phyloP scores from a whole-genome alignment of 371 early-diverging fungal species.

The Apophysomyces variabilis region DNA sequence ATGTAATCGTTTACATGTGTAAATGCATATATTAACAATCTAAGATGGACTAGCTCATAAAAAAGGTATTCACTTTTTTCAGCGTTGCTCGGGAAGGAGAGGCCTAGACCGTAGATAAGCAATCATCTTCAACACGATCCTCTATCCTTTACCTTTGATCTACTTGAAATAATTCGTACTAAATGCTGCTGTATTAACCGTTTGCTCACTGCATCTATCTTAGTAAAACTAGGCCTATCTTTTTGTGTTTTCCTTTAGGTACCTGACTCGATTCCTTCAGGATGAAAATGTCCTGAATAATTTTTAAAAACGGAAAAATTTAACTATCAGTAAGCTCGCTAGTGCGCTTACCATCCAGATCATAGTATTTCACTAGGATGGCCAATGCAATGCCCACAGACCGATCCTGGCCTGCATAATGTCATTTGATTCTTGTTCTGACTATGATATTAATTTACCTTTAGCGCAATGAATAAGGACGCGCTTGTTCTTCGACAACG shows the following conservation, averaged over 20 bases:
- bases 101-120: conserved; percentile 15
- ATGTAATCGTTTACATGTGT: background rate
- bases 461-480: conserved; percentile 63
- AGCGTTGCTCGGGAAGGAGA: conserved; percentile 32
- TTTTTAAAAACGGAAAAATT: background rate
- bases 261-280: conserved; percentile 24
- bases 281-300: conserved; percentile 9
- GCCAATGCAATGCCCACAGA: conserved; percentile 82
- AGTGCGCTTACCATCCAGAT: conserved; percentile 34
- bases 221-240: background rate
- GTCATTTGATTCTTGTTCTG: background rate
- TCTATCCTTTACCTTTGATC: conserved; percentile 35
- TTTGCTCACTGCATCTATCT: conserved; percentile 55
- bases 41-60: conserved; percentile 20
- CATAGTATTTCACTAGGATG: conserved; percentile 61
- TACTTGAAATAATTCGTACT: conserved; percentile 67
- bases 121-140: background rate
- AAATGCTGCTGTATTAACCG: conserved; percentile 67
- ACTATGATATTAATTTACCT: conserved; percentile 20
- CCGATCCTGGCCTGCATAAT: conserved; percentile 59
- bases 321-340: background rate
- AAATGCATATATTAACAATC: background rate
- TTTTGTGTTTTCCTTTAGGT: background rate
- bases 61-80: conserved; percentile 31
- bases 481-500: conserved; percentile 29